These are phyloP conservation scores for Oryza rufipogon DNA, from an alignment of 176 grass and related monocot genomes.

Conservation along the genomic window DNA sequence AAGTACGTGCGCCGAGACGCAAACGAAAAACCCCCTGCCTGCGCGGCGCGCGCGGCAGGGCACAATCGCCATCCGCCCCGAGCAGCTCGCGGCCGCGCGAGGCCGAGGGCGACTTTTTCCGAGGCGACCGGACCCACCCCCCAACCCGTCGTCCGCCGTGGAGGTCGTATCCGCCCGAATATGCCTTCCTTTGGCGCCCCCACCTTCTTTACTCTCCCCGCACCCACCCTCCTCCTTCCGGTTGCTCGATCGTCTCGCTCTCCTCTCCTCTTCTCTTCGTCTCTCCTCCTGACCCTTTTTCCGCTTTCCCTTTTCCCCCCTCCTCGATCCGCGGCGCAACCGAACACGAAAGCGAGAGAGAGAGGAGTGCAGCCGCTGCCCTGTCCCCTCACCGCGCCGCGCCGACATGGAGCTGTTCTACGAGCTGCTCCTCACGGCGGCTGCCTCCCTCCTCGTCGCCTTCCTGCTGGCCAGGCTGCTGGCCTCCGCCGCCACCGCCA, in stretches of 20 bases:
- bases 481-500: slow-evolving; percentile 23
- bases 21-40: no score
- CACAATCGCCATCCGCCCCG: neutral
- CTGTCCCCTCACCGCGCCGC: neutral
- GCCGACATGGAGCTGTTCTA: slow-evolving; percentile 61
- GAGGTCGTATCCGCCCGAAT: slow-evolving; percentile 72
- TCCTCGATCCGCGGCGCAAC: slow-evolving; percentile 38
- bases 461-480: slow-evolving; percentile 68
- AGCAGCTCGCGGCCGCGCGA: slow-evolving; percentile 29
- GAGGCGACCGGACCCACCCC: neutral
- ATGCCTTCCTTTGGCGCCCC: slow-evolving; percentile 73
- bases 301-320: slow-evolving; percentile 15
- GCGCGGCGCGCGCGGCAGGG: no score
- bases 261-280: neutral
- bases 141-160: slow-evolving; percentile 11
- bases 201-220: slow-evolving; percentile 25
- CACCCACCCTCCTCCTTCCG: slow-evolving; percentile 6
- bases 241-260: neutral
- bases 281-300: slow-evolving; percentile 15
- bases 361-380: slow-evolving; percentile 8
- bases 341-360: slow-evolving; percentile 31
- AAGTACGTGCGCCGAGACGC: no score
- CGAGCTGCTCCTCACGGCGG: slow-evolving; percentile 77
- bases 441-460: slow-evolving; percentile 62
- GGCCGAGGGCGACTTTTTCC: slow-evolving; percentile 29